These are phyloP conservation scores for Cryptosporidium sp. DNA, from an alignment of 169 alveolate species.

Conservation along the genomic window DNA sequence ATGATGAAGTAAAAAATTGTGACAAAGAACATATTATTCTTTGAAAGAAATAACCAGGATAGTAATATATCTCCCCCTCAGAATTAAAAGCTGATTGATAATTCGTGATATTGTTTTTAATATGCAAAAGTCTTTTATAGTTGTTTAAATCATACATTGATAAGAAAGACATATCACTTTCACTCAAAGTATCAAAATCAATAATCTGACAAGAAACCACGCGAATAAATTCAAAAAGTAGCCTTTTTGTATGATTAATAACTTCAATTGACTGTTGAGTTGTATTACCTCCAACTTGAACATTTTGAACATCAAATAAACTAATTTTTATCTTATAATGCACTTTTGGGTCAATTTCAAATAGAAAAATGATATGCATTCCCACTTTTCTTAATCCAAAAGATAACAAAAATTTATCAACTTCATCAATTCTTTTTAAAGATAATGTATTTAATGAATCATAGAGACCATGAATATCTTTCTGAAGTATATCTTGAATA, in stretches of 20 bases:
- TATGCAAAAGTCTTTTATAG: conserved; percentile 9
- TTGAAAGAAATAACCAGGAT: conserved; percentile 64
- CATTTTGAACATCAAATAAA: conserved; percentile 30
- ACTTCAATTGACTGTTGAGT: conserved; percentile 42
- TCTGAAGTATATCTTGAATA: background rate
- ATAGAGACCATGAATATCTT: conserved; percentile 50
- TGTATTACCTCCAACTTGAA: conserved; percentile 35
- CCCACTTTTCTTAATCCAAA: conserved; percentile 62
- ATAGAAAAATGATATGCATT: conserved; percentile 43
- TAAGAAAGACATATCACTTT: background rate
- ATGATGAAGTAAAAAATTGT: conserved; percentile 67
- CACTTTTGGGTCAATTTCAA: conserved; percentile 10
- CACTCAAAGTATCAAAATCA: conserved; percentile 14
- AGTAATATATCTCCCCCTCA: conserved; percentile 44
- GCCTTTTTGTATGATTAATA: conserved; percentile 30
- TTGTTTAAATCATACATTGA: background rate
- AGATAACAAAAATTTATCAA: conserved; percentile 19
- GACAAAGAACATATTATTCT: conserved; percentile 45
- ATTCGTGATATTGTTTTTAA: background rate
- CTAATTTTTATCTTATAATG: conserved; percentile 26
- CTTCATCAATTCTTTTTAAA: conserved; percentile 5
- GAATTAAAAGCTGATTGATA: conserved; percentile 8
- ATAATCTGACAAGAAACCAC: conserved; percentile 23
- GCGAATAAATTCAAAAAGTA: conserved; percentile 20
- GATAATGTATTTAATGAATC: conserved; percentile 53